These are phyloP conservation scores for Fusarium heterosporum DNA, from an alignment of 2,329 filamentous ascomycete species.

Conservation along the genomic window DNA sequence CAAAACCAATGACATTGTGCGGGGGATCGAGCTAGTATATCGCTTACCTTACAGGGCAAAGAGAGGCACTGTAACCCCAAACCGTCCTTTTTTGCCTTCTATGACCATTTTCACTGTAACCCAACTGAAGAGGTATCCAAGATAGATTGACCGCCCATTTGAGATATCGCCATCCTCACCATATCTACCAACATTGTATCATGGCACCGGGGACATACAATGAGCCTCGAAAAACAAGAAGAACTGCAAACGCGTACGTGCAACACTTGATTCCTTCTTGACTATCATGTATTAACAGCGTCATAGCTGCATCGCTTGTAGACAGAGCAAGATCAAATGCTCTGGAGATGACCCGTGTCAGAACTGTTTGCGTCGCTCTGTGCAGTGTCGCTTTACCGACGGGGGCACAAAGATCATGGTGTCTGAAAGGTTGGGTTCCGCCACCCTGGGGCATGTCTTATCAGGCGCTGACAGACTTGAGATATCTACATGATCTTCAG, in stretches of 20 bases:
- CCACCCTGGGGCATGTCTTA: neutral
- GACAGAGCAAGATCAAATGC: slow-evolving; percentile 53
- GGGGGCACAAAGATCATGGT: slow-evolving; percentile 48
- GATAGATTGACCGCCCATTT: neutral
- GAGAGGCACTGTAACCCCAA: slow-evolving; percentile 13
- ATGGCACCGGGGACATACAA: slow-evolving; percentile 30
- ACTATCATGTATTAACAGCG: neutral
- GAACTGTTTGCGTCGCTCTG: slow-evolving; percentile 48
- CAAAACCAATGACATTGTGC: neutral
- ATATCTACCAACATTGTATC: neutral
- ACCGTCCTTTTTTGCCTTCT: slow-evolving; percentile 5
- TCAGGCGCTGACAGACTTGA: slow-evolving; percentile 18
- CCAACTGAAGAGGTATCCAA: neutral
- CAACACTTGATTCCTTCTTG: neutral
- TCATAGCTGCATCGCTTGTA: slow-evolving; percentile 48
- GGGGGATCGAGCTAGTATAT: neutral
- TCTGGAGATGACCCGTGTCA: slow-evolving; percentile 51
- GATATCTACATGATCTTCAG: slow-evolving; percentile 45
- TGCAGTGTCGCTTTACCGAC: slow-evolving; percentile 51
- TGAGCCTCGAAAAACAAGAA: slow-evolving; percentile 38
- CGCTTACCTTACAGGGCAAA: slow-evolving; percentile 9
- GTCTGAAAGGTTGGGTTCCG: slow-evolving; percentile 47
- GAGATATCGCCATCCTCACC: slow-evolving; percentile 1
- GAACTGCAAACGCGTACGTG: slow-evolving; percentile 48
- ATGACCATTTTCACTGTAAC: slow-evolving; percentile 12